Percentiles rank a stretch among this genome's conserved stretches.
Conservation (phyloP, 2,329 filamentous ascomycete species). For the Aspergillus neoniger region DNA sequence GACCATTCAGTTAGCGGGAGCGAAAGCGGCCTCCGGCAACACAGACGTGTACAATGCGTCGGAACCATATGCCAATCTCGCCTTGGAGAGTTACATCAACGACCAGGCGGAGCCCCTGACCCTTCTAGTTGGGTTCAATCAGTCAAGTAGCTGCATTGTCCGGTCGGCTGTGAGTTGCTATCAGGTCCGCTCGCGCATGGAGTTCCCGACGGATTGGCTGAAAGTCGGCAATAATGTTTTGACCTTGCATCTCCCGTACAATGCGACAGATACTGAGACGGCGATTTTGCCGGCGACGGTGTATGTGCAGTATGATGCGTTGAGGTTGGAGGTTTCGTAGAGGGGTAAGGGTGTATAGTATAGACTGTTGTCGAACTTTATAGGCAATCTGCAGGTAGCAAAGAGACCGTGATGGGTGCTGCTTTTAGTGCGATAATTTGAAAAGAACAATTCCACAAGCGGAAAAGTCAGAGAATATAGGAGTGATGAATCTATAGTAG, state of each 20-base stretch:
- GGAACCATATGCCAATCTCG: slow-evolving; percentile 57
- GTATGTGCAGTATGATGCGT: slow-evolving; percentile 67
- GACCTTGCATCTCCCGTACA: slow-evolving; percentile 60
- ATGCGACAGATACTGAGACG: slow-evolving; percentile 61
- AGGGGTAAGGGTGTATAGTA: background rate
- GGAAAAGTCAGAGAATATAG: too few relatives aligned
- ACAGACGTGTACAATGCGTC: slow-evolving; percentile 60
- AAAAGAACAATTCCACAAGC: too few relatives aligned
- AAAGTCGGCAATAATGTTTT: slow-evolving; percentile 58
- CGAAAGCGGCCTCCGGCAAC: slow-evolving; percentile 64
- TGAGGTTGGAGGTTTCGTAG: slow-evolving; percentile 57
- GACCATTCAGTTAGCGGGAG: slow-evolving; percentile 64
- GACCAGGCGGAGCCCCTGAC: slow-evolving; percentile 35
- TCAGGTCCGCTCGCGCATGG: slow-evolving; percentile 61
- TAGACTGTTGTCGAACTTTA: background rate
- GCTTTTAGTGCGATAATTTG: too few relatives aligned
- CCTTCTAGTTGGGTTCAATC: slow-evolving; percentile 49
- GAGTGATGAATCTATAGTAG: too few relatives aligned
- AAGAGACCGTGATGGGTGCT: too few relatives aligned
- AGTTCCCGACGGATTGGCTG: slow-evolving; percentile 54
- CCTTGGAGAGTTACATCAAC: slow-evolving; percentile 54
- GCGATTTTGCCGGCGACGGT: slow-evolving; percentile 57
- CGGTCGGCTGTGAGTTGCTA: slow-evolving; percentile 64
- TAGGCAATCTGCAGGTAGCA: too few relatives aligned
- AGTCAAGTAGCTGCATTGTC: slow-evolving; percentile 62